phyloP scores from a whole-genome alignment of 768 basidiomycete genomes.

The Trametes cingulata region DNA sequence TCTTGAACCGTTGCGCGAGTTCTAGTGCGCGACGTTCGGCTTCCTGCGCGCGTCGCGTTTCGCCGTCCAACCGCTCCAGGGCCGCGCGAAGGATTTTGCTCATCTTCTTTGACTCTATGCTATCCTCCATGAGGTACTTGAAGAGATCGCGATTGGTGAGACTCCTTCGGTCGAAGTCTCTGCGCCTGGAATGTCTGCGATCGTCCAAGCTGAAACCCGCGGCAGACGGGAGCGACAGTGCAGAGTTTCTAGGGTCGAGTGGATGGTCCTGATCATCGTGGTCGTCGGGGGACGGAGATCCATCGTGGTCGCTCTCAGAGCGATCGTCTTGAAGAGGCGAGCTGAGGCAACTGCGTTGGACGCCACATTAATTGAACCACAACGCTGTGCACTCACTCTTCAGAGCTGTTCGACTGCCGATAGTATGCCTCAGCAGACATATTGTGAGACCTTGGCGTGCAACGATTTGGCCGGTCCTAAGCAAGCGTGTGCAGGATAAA shows the following conservation, averaged over 20 bases:
- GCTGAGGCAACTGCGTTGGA: neutral
- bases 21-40: slow-evolving; percentile 51
- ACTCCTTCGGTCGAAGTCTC: slow-evolving; percentile 23
- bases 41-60: slow-evolving; percentile 43
- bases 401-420: slow-evolving; percentile 18
- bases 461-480: too few relatives aligned
- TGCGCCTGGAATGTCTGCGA: slow-evolving; percentile 13
- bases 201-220: slow-evolving; percentile 15
- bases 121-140: slow-evolving; percentile 27
- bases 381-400: slow-evolving; percentile 10
- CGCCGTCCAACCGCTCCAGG: slow-evolving; percentile 39
- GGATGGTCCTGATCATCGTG: neutral
- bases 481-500: neutral
- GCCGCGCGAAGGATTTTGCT: slow-evolving; percentile 30
- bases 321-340: slow-evolving; percentile 18
- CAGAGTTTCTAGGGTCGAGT: slow-evolving; percentile 18
- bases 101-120: slow-evolving; percentile 28
- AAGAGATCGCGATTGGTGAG: slow-evolving; percentile 26
- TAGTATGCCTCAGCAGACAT: slow-evolving; percentile 11
- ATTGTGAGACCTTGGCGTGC: neutral
- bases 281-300: neutral
- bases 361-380: neutral
- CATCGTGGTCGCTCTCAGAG: slow-evolving; percentile 18
- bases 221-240: slow-evolving; percentile 13
- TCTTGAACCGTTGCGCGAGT: slow-evolving; percentile 43